Percentiles rank a stretch among this genome's conserved stretches.
phyloP scores from a whole-genome alignment of 768 basidiomycete species.

The Antrodiella citrinella region DNA sequence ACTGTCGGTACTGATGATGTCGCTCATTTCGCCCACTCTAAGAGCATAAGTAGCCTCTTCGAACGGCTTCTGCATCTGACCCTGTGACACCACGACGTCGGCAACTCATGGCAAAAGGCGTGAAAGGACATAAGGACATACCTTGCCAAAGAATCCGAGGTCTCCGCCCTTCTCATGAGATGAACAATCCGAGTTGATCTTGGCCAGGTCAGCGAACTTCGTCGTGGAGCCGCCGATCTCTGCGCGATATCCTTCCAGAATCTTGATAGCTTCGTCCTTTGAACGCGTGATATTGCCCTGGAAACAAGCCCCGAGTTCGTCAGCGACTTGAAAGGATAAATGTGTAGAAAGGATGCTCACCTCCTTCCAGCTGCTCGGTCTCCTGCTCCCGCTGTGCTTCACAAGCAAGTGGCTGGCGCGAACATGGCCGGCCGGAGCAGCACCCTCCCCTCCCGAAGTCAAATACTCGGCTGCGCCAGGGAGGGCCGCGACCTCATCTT shows the following conservation, averaged over 20 bases:
- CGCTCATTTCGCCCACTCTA: conserved; percentile 69
- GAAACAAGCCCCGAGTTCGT: neutral
- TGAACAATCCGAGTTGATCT: conserved; percentile 79
- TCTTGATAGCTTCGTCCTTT: conserved; percentile 83
- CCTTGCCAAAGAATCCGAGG: conserved; percentile 72
- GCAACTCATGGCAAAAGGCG: neutral
- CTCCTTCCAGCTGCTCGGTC: conserved; percentile 82
- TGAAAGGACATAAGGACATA: conserved; percentile 5
- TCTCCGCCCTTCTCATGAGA: conserved; percentile 80
- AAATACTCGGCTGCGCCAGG: conserved; percentile 58
- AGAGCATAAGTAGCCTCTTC: conserved; percentile 80
- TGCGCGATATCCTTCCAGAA: conserved; percentile 55
- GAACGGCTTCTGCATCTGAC: conserved; percentile 97
- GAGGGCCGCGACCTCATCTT: conserved; percentile 50
- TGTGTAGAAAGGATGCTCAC: conserved; percentile 30
- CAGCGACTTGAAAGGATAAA: neutral
- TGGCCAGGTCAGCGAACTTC: conserved; percentile 74
- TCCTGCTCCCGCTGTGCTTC: conserved; percentile 77
- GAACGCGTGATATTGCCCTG: conserved; percentile 75
- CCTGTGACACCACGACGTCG: conserved; percentile 19
- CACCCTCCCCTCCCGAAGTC: conserved; percentile 16
- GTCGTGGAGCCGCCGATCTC: conserved; percentile 45
- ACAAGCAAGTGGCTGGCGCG: conserved; percentile 94
- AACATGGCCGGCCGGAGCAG: conserved; percentile 43
- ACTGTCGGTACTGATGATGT: conserved; percentile 81